Evolutionary conservation across 1,139 yeast genomes (phyloP), one percentile per base, ranked within the genome.

Genomic region (Groenewaldozyma auringiensis): DNA sequence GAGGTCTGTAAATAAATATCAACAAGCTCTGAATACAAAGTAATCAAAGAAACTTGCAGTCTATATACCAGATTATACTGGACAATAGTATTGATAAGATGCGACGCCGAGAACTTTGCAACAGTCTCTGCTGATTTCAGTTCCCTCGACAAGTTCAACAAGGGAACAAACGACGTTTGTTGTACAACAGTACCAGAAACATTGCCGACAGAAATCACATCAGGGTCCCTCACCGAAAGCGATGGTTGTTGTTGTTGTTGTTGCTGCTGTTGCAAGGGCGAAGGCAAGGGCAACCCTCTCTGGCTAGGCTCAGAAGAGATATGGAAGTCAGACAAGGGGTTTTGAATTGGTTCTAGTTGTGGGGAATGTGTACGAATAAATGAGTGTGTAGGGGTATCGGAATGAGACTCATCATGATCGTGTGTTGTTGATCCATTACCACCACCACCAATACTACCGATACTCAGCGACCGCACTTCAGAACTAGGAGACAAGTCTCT

Each of bases 61-160:
- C 63, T 51, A 37, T 53, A 47, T 22, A 51, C 47, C 29, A 59
- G 47, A 31, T 51, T 55, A 49, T 56, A 47, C 33, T 53, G 57
- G 4, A 59, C 47, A n/a, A 58, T 49, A 3, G 48, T 41, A 36
- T 56, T 56, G 9, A 55, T 45, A 16, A 58, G 55, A 11, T 52
- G 49, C 4, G 54, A 42, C 11, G 59, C 51, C 6, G 58, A 51
- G 3, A 35, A 17, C n/a, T 34, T 20, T 6, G 43, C 48, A 25
- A 40, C 39, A 14, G 35, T 32, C 38, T 35, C 38, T 11, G 38
- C 38, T 4, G 21, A 14, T 17, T 35, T 18, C 38, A 35, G 25
- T 8, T 35, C 38, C 21, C 21, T 35, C 4, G 22, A 6, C n/a
- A 21, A 18, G 8, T 35, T 35, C 6, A 17, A 17, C 6, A 35